These are phyloP conservation scores for Serendipita indica DNA, from an alignment of 768 basidiomycete genomes.

Conservation along the genomic window DNA sequence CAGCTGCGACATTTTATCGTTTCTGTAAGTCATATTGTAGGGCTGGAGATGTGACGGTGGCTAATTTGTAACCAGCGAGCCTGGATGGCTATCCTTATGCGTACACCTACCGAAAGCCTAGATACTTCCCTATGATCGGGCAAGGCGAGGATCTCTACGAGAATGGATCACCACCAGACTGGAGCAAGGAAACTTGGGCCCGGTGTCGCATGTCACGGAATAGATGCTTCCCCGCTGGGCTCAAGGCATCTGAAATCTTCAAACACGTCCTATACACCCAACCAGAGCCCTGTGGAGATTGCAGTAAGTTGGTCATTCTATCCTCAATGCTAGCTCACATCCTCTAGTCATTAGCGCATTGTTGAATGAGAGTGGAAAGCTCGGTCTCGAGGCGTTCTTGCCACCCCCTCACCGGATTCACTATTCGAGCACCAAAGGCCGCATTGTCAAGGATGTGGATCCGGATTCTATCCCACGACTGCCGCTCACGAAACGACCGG, in stretches of 20 bases:
- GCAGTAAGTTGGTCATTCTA: conserved; percentile 13
- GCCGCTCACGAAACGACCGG: conserved; percentile 14
- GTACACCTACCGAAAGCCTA: background rate
- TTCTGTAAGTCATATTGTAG: conserved; percentile 10
- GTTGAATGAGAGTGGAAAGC: conserved; percentile 20
- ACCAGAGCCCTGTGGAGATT: conserved; percentile 24
- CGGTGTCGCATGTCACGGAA: conserved; percentile 15
- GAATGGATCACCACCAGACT: background rate
- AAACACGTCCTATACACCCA: conserved; percentile 23
- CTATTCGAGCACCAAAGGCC: background rate
- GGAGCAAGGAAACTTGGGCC: background rate
- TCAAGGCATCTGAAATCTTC: conserved; percentile 21
- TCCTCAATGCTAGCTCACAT: background rate
- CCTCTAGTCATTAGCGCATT: conserved; percentile 21
- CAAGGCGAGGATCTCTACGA: background rate
- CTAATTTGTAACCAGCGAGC: conserved; percentile 17
- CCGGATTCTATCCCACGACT: conserved; percentile 13
- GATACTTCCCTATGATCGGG: conserved; percentile 7
- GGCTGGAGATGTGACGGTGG: conserved; percentile 4
- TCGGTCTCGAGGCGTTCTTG: conserved; percentile 26
- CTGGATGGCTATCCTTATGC: conserved; percentile 25
- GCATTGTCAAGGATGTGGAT: background rate
- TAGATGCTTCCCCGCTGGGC: conserved; percentile 17
- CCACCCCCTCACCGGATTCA: conserved; percentile 17
- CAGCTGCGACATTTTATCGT: conserved; percentile 5